phyloP scores from a whole-genome alignment of 208 protist species.

The Leishmania turanica region DNA sequence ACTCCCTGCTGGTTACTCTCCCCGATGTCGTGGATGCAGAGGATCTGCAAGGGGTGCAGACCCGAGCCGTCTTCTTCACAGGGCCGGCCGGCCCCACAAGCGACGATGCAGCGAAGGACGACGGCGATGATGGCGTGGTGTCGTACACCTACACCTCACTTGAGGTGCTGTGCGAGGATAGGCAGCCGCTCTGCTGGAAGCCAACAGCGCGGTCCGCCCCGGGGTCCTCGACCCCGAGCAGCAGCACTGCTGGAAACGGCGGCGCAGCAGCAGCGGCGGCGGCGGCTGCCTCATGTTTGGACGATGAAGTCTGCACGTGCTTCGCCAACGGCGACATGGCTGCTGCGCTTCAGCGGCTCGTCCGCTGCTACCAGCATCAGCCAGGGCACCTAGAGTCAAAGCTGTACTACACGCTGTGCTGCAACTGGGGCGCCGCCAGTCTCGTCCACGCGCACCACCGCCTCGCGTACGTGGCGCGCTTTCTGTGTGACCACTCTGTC shows the following conservation, averaged over 20 bases:
- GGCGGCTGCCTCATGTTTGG: conserved; percentile 33
- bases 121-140: background rate
- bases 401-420: conserved; percentile 63
- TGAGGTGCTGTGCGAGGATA: conserved; percentile 10
- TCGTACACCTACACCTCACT: conserved; percentile 19
- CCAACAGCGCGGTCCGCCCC: conserved; percentile 17
- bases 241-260: background rate
- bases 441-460: conserved; percentile 80
- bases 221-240: conserved; percentile 8
- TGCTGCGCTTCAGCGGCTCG: conserved; percentile 57
- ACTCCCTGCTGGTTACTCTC: conserved; percentile 69
- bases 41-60: conserved; percentile 73
- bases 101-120: conserved; percentile 13
- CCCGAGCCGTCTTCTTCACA: conserved; percentile 73
- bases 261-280: no score
- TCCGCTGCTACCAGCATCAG: conserved; percentile 48
- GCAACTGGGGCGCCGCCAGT: conserved; percentile 63
- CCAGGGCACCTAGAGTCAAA: conserved; percentile 64
- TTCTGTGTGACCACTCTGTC: conserved; percentile 54
- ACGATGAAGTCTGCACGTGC: conserved; percentile 71
- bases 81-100: conserved; percentile 10
- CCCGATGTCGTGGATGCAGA: conserved; percentile 65
- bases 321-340: conserved; percentile 65
- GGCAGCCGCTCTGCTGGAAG: conserved; percentile 17
- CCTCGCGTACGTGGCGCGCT: conserved; percentile 58